phyloP scores from a whole-genome alignment of 2,329 filamentous ascomycete genomes.

The Fusarium temperatum region DNA sequence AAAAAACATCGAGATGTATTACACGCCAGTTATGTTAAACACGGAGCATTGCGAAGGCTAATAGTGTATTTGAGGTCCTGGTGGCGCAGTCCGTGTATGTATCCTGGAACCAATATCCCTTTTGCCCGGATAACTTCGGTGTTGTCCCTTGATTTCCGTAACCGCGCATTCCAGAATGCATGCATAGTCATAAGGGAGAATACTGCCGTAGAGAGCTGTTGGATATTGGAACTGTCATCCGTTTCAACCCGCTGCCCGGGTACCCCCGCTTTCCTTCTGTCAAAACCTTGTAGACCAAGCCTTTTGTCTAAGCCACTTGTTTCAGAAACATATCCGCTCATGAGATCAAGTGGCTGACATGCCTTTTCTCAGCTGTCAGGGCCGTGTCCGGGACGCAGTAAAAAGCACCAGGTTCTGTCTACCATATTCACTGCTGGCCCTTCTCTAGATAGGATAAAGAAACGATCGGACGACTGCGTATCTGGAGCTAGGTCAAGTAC shows the following conservation, averaged over 20 bases:
- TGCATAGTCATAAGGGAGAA: conserved; percentile 24
- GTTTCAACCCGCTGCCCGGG: conserved; percentile 14
- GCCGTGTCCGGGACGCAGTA: conserved; percentile 30
- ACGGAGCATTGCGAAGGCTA: not conserved
- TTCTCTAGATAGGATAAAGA: not conserved
- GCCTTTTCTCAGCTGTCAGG: conserved; percentile 12
- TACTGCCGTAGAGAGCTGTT: conserved; percentile 14
- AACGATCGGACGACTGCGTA: not conserved
- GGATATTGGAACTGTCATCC: conserved; percentile 25
- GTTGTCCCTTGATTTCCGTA: conserved; percentile 15
- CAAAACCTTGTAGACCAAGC: conserved; percentile 14
- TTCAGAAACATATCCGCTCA: conserved; percentile 33
- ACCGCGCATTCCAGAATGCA: conserved; percentile 3
- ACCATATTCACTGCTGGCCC: conserved; percentile 32
- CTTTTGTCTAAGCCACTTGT: conserved; percentile 41
- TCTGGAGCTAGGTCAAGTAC: not conserved
- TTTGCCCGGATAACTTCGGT: conserved; percentile 20
- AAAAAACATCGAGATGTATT: conserved; percentile 9
- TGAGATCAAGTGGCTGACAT: conserved; percentile 35
- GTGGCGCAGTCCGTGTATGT: not conserved
- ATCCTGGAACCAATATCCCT: conserved; percentile 1
- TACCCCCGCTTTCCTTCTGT: conserved; percentile 10
- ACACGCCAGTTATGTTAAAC: conserved; percentile 24
- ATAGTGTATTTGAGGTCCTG: conserved; percentile 9
- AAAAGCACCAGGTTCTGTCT: conserved; percentile 8